Evolutionary conservation across 139 green algal genomes (phyloP).

Genomic region (Penium margaritaceum): DNA sequence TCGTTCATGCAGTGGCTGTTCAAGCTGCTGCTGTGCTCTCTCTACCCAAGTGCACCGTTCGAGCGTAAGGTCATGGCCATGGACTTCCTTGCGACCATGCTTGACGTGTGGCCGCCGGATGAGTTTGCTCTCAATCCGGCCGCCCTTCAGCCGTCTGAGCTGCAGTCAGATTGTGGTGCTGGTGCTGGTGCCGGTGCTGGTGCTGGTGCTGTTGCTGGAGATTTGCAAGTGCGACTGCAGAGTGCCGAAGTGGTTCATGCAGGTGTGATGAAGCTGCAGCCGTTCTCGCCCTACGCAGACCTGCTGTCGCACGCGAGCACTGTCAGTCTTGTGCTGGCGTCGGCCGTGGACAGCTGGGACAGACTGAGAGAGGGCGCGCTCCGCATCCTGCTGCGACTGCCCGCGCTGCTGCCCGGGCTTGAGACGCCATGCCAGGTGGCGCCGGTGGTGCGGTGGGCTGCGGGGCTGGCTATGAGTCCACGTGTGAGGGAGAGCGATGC

Average conservation of each 20-base stretch:
- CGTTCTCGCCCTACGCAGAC: slow-evolving; percentile 28
- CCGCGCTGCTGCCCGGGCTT: slow-evolving; percentile 67
- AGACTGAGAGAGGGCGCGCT: slow-evolving; percentile 58
- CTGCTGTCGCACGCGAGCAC: slow-evolving; percentile 17
- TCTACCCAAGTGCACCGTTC: slow-evolving; percentile 69
- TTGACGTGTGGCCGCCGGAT: slow-evolving; percentile 55
- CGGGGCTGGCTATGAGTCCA: slow-evolving; percentile 61
- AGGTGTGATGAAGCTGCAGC: too few species aligned
- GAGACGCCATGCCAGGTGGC: slow-evolving; percentile 43
- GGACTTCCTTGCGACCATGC: slow-evolving; percentile 59
- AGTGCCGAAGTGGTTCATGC: background rate
- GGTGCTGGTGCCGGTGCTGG: too few species aligned
- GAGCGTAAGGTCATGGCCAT: slow-evolving; percentile 67
- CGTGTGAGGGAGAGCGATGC: slow-evolving; percentile 67
- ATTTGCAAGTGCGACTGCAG: background rate
- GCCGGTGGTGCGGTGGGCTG: slow-evolving; percentile 57
- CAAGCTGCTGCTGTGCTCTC: slow-evolving; percentile 48
- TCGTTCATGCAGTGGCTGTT: slow-evolving; percentile 55
- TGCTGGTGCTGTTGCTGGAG: background rate
- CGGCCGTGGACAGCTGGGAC: slow-evolving; percentile 68
- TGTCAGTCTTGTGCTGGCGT: slow-evolving; percentile 21
- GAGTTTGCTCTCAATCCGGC: background rate
- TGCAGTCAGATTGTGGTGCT: too few species aligned
- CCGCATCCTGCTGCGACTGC: slow-evolving; percentile 46
- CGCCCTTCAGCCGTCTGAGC: background rate